Evolutionary conservation across 108 stramenopile genomes (phyloP).

Genomic region (Skeletonema costatum): DNA sequence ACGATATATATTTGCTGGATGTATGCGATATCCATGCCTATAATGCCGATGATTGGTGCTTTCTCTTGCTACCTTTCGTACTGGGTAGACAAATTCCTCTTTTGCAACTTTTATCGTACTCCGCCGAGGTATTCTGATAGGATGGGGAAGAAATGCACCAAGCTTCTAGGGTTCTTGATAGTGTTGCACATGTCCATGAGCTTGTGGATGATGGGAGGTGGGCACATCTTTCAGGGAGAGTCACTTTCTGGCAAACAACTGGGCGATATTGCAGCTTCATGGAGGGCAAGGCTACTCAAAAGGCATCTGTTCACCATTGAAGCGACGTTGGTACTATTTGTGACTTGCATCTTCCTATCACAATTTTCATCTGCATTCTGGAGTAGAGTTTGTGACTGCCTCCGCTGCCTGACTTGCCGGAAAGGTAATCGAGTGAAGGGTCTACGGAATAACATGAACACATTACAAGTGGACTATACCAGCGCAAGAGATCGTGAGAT

Average conservation of each 20-base stretch:
- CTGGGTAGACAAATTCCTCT: slow-evolving; percentile 85
- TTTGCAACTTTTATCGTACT: slow-evolving; percentile 74
- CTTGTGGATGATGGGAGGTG: slow-evolving; percentile 56
- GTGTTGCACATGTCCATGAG: slow-evolving; percentile 52
- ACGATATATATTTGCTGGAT: slow-evolving; percentile 78
- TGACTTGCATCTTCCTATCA: slow-evolving; percentile 20
- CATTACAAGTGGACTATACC: slow-evolving; percentile 50
- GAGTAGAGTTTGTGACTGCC: slow-evolving; percentile 23
- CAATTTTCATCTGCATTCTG: slow-evolving; percentile 31
- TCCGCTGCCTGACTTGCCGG: slow-evolving; percentile 47
- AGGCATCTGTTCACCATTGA: slow-evolving; percentile 47
- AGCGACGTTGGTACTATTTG: slow-evolving; percentile 25
- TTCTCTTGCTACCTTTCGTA: slow-evolving; percentile 63
- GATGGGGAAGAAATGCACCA: slow-evolving; percentile 52
- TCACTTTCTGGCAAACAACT: slow-evolving; percentile 26
- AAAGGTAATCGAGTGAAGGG: slow-evolving; percentile 38
- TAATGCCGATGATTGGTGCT: slow-evolving; percentile 66
- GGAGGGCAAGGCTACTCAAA: slow-evolving; percentile 34
- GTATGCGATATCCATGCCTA: slow-evolving; percentile 75
- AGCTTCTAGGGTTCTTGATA: slow-evolving; percentile 42
- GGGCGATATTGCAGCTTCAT: background rate
- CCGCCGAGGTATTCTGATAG: slow-evolving; percentile 66
- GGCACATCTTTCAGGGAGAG: slow-evolving; percentile 51
- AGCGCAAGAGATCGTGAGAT: slow-evolving; percentile 52
- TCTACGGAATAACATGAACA: slow-evolving; percentile 50